Evolutionary conservation across 106 monocot genomes (phyloP).

Genomic region (Chionographis japonica): DNA sequence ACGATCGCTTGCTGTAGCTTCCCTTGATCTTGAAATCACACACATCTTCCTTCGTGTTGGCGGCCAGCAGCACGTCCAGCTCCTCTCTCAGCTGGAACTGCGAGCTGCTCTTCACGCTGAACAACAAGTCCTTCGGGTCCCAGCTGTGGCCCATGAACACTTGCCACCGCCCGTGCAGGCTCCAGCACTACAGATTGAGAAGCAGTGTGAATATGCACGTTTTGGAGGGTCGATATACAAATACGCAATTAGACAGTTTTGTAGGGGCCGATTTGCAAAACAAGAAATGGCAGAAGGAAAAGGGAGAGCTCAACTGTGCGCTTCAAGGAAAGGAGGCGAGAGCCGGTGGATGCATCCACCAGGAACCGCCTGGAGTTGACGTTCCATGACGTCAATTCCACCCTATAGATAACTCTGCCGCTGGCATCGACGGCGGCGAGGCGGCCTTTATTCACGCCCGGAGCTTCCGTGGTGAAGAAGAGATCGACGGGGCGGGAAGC

Average conservation of each 20-base stretch:
- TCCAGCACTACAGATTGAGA: background rate
- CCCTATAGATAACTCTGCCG: background rate
- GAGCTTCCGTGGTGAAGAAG: background rate
- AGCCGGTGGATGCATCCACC: background rate
- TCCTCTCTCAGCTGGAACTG: background rate
- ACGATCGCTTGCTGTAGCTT: slow-evolving; percentile 14
- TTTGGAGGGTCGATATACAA: background rate
- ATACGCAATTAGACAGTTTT: background rate
- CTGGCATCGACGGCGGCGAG: background rate
- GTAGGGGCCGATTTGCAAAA: background rate
- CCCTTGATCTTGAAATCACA: slow-evolving; percentile 32
- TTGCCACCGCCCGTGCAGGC: background rate
- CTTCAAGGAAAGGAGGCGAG: background rate
- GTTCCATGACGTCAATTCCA: background rate
- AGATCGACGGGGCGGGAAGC: background rate
- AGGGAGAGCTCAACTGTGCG: background rate
- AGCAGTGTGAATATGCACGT: background rate
- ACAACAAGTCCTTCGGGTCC: background rate
- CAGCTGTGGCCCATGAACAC: background rate
- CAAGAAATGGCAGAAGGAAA: background rate
- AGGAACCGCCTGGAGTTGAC: background rate
- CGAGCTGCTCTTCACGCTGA: background rate
- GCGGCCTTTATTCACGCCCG: background rate
- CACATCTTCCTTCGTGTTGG: slow-evolving; percentile 11
- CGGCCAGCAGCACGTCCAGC: slow-evolving; percentile 1